Percentiles rank a stretch among this genome's conserved stretches.
Conservation (phyloP, 2,329 filamentous ascomycete species). For the Apiospora marii region DNA sequence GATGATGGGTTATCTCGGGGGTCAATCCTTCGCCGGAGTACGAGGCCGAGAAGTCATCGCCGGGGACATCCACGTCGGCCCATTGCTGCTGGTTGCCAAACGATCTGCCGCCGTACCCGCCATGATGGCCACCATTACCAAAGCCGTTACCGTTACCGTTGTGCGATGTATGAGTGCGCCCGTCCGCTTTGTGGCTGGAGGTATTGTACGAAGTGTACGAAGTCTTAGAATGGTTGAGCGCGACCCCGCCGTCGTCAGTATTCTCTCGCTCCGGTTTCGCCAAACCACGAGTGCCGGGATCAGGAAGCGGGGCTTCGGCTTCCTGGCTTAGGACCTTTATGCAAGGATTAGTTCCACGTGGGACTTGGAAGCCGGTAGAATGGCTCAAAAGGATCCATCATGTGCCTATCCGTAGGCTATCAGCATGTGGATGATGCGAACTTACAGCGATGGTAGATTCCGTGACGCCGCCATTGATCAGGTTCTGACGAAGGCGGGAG, state of each 20-base stretch:
- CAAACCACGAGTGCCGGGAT: background rate
- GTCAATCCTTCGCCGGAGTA: conserved; percentile 34
- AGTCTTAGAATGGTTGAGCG: background rate
- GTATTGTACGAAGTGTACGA: background rate
- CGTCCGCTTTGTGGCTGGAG: background rate
- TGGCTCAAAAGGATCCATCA: background rate
- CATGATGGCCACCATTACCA: conserved; percentile 2
- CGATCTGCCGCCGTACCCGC: background rate
- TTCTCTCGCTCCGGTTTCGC: conserved; percentile 2
- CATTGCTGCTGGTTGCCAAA: conserved; percentile 31
- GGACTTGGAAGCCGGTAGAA: conserved; percentile 29
- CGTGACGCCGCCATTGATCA: conserved; percentile 57
- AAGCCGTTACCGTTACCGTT: background rate
- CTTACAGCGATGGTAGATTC: conserved; percentile 56
- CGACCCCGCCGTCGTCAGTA: conserved; percentile 17
- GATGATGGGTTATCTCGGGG: conserved; percentile 27
- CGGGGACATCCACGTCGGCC: conserved; percentile 31
- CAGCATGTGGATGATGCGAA: conserved; percentile 22
- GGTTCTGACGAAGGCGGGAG: conserved; percentile 56
- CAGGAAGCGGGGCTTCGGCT: background rate
- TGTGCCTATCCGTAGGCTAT: background rate
- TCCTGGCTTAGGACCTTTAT: conserved; percentile 32
- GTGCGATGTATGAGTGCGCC: conserved; percentile 5
- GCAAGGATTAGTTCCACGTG: conserved; percentile 24
- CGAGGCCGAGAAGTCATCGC: conserved; percentile 33